A percentile compares a stretch with the other conserved stretches of the same genome.
phyloP scores from a whole-genome alignment of 257 asterid genomes.

The Nicotiana obtusifolia region DNA sequence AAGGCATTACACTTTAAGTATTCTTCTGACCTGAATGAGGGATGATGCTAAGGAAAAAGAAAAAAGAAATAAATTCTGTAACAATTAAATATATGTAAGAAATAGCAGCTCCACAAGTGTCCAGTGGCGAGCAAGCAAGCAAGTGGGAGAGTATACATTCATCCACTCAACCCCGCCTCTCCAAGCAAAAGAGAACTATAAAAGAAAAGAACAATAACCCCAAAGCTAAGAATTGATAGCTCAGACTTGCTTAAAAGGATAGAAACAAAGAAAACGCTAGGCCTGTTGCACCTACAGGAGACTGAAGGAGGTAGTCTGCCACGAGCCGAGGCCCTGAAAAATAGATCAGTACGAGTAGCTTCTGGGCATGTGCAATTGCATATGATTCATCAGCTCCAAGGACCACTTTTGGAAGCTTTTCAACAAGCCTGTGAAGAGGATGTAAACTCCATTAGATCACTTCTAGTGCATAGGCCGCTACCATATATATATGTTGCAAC shows the following conservation, averaged over 20 bases:
- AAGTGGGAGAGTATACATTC: not conserved
- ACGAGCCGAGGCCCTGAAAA: conserved; percentile 77
- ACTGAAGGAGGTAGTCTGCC: conserved; percentile 57
- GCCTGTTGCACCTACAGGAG: conserved; percentile 57
- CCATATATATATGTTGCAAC: not conserved
- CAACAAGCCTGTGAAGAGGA: conserved; percentile 60
- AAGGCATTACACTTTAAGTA: not conserved
- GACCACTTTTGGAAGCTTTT: conserved; percentile 81
- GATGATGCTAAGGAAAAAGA: not conserved
- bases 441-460: not conserved
- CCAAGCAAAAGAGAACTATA: conserved; percentile 2
- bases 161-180: not conserved
- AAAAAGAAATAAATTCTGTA: not conserved
- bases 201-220: not conserved
- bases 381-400: conserved; percentile 69
- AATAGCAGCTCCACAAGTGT: not conserved
- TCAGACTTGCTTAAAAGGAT: not conserved
- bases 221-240: not conserved
- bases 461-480: conserved; percentile 1
- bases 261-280: conserved; percentile 16
- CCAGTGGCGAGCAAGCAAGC: not conserved
- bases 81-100: not conserved
- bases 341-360: conserved; percentile 69
- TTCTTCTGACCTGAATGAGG: not conserved
- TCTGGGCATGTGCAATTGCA: conserved; percentile 70